phyloP scores from a whole-genome alignment of 768 basidiomycete genomes.

The Amanita polypyramis region DNA sequence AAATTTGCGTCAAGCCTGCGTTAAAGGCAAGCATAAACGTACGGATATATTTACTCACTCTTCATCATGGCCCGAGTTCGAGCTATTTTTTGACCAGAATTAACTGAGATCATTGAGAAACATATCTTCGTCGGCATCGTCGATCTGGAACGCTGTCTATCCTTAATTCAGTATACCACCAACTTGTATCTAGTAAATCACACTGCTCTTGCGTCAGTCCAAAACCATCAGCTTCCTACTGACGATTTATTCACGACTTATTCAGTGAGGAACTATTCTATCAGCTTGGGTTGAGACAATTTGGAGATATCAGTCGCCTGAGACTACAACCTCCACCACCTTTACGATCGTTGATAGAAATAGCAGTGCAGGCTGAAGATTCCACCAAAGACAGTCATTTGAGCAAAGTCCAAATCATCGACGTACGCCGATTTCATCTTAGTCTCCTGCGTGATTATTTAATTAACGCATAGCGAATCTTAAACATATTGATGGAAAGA shows the following conservation, averaged over 20 bases:
- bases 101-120: conserved; percentile 75
- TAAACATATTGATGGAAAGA: conserved; percentile 43
- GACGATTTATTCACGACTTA: conserved; percentile 1
- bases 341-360: conserved; percentile 55
- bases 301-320: conserved; percentile 69
- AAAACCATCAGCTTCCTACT: not conserved
- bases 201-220: conserved; percentile 66
- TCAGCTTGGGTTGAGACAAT: conserved; percentile 86
- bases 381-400: conserved; percentile 45
- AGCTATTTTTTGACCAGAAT: conserved; percentile 33
- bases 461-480: conserved; percentile 46
- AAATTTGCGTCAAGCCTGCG: conserved; percentile 47
- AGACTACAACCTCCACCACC: conserved; percentile 78
- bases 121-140: conserved; percentile 92
- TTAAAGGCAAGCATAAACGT: conserved; percentile 64
- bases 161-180: conserved; percentile 79
- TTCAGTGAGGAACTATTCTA: conserved; percentile 89
- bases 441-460: not conserved
- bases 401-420: conserved; percentile 51
- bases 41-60: conserved; percentile 16
- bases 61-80: not conserved
- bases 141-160: conserved; percentile 60
- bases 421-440: conserved; percentile 32
- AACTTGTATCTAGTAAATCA: conserved; percentile 89
- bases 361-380: conserved; percentile 69